These are phyloP conservation scores for Phytophthora rubi DNA, from an alignment of 352 stramenopile species.

Conservation along the genomic window DNA sequence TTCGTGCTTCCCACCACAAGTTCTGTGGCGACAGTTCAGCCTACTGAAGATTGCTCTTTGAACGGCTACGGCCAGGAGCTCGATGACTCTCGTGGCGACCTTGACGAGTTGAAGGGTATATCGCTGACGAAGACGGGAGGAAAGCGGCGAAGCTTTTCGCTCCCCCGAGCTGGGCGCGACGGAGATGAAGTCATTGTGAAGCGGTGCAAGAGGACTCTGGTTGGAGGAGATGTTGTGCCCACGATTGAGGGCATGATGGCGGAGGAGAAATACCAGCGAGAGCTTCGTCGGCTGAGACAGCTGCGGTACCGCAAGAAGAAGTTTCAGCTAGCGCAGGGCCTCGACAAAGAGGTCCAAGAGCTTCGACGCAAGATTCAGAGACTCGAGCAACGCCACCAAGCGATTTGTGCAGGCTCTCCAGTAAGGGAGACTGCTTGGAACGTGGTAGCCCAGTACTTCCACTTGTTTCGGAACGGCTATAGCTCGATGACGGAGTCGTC, in stretches of 20 bases:
- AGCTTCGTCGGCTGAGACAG: background rate
- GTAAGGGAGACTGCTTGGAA: background rate
- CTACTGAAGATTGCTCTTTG: background rate
- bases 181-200: background rate
- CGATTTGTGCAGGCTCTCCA: background rate
- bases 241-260: background rate
- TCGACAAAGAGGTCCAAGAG: background rate
- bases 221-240: background rate
- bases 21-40: background rate
- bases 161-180: background rate
- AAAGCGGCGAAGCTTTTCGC: background rate
- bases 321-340: background rate
- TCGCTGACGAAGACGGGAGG: background rate
- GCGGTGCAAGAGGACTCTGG: background rate
- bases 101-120: background rate
- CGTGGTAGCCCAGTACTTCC: background rate
- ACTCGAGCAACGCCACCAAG: background rate
- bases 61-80: background rate
- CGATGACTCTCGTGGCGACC: background rate
- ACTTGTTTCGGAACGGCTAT: background rate
- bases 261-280: background rate
- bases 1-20: background rate
- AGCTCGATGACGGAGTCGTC: background rate
- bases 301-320: slow-evolving; percentile 1
- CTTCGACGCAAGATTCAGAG: background rate